phyloP scores from a whole-genome alignment of 768 basidiomycete species.

The Suillus weaverae region DNA sequence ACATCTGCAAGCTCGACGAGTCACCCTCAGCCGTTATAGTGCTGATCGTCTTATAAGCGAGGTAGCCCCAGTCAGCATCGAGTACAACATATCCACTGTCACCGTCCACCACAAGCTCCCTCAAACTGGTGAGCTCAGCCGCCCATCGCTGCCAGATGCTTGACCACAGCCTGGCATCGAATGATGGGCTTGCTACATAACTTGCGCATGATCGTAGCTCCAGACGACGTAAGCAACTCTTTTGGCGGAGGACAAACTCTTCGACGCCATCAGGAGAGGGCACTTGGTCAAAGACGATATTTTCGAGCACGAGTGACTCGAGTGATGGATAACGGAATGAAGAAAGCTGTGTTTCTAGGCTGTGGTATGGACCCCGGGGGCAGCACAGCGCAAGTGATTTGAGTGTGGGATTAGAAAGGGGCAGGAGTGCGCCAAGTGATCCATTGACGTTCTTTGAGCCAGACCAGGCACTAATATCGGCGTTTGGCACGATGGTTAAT shows the following conservation, averaged over 20 bases:
- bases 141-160: constrained; percentile 27
- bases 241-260: constrained; percentile 33
- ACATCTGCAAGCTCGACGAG: neutral
- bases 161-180: constrained; percentile 26
- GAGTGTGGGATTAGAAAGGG: constrained; percentile 18
- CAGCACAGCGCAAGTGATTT: constrained; percentile 27
- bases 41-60: constrained; percentile 18
- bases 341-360: constrained; percentile 21
- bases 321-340: constrained; percentile 27
- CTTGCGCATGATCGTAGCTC: constrained; percentile 29
- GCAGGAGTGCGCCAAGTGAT: constrained; percentile 26
- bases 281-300: constrained; percentile 28
- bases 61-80: constrained; percentile 22
- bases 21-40: neutral
- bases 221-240: constrained; percentile 22
- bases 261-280: constrained; percentile 25
- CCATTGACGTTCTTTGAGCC: constrained; percentile 31
- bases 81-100: constrained; percentile 24
- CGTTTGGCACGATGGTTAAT: constrained; percentile 32
- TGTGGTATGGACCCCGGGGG: constrained; percentile 31
- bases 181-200: constrained; percentile 19
- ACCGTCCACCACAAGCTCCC: constrained; percentile 21
- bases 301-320: constrained; percentile 28
- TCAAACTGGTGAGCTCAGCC: constrained; percentile 23
- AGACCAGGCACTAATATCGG: constrained; percentile 30